Evolutionary conservation across 2,329 filamentous ascomycete genomes (phyloP).

Genomic region (Samsoniella hepiali): DNA sequence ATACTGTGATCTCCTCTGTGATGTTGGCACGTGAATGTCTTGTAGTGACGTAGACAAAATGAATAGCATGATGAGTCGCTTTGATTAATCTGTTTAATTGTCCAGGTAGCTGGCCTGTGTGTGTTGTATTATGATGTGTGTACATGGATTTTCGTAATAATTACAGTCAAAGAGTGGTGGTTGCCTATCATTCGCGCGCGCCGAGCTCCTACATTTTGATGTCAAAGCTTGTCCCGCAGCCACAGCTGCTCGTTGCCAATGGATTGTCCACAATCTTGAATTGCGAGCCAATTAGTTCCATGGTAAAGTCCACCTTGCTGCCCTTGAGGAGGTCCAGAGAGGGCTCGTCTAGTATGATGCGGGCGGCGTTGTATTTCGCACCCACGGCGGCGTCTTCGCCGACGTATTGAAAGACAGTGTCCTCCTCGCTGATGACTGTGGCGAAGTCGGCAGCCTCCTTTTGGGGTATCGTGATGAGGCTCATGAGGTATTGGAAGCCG

Average conservation of each 20-base stretch:
- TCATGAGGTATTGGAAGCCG: slow-evolving; percentile 97
- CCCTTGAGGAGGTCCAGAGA: slow-evolving; percentile 87
- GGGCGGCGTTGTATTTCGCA: slow-evolving; percentile 48
- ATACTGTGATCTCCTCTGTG: slow-evolving; percentile 23
- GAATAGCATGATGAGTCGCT: too few relatives aligned
- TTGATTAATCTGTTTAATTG: not conserved
- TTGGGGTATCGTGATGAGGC: slow-evolving; percentile 62
- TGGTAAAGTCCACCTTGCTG: slow-evolving; percentile 94
- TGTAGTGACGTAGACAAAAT: not conserved
- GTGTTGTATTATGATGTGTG: slow-evolving; percentile 4
- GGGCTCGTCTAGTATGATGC: slow-evolving; percentile 82
- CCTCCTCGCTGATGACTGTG: slow-evolving; percentile 61
- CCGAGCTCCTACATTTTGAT: slow-evolving; percentile 60
- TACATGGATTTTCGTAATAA: not conserved
- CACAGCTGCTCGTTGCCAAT: slow-evolving; percentile 86
- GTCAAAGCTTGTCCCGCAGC: slow-evolving; percentile 96
- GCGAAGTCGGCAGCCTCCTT: slow-evolving; percentile 33
- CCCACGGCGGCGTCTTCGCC: slow-evolving; percentile 41
- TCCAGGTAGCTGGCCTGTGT: not conserved
- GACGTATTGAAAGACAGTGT: slow-evolving; percentile 78
- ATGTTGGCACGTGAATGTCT: slow-evolving; percentile 15
- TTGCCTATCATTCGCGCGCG: not conserved
- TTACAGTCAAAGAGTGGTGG: slow-evolving; percentile 17
- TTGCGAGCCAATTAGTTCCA: slow-evolving; percentile 83
- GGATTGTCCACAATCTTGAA: slow-evolving; percentile 98